Evolutionary conservation across 2,329 filamentous ascomycete species (phyloP), one percentile per base, ranked within the genome.

Genomic region (Dissoconium aciculare): DNA sequence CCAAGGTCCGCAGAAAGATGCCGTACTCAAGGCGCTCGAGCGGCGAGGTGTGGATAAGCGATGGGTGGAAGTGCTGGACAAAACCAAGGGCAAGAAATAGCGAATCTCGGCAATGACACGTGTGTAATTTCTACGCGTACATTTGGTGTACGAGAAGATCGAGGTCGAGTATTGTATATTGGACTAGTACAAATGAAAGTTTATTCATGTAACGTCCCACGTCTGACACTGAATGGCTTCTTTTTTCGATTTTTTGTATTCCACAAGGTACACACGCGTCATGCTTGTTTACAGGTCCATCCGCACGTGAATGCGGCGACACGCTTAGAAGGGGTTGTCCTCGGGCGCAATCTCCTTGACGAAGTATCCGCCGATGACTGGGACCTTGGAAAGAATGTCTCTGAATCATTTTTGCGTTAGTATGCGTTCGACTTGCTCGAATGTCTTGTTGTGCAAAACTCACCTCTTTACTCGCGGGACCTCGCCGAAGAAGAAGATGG

Each of bases 1-100:
- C 3, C 74, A 79, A 45, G 74, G 74, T 1, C 71, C 74, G 36
- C 74, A 78, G 55, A 66, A 64, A 34, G 66, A 69, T 37, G 67
- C 66, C 11, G 59, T 78, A 11, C 56, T 72, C 27, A 69, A 66
- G 42, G 69, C 71, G 15, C 50, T 79, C 42, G 63, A 63, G 36
- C 65, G 62, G 47, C 61, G 71, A 36, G 74, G 74, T 0, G 57
- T 79, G 3, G 62, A 62, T 34, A 57, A 54, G 35, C 62, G 65
- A 37, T 77, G 71, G 69, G 58, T 78, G 15, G 68, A 74, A 26
- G 56, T 75, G n/a, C 52, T 73, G 34, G 74, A 78, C 49, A 78
- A 77, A 57, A 74, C 69, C 4, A 74, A 76, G 54, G 69, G 69
- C 41, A 76, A 75, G 56, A 73, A 73, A 53, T 46, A 45, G 38